Percentiles rank a stretch among this genome's conserved stretches.
phyloP scores from a whole-genome alignment of 2,329 filamentous ascomycete genomes.

The Dactylellina sp. region DNA sequence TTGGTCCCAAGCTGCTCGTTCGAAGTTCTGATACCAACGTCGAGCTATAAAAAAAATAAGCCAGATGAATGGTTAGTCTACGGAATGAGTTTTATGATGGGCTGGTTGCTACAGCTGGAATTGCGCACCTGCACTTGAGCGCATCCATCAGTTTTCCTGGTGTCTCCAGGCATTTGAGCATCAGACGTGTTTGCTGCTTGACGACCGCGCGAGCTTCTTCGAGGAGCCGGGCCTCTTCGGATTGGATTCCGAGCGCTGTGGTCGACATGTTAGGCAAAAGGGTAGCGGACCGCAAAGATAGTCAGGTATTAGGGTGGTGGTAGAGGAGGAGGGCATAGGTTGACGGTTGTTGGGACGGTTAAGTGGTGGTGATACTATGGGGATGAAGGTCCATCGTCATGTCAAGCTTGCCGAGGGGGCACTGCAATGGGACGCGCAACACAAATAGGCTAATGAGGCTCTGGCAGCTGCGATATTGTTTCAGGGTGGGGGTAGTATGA shows the following conservation, averaged over 20 bases:
- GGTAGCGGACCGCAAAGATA: constrained; percentile 1
- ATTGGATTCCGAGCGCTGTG: constrained; percentile 55
- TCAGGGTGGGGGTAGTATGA: constrained; percentile 9
- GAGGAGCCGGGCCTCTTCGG: constrained; percentile 78
- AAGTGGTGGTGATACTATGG: constrained; percentile 6
- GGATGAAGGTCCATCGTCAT: constrained; percentile 46
- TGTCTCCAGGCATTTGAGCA: constrained; percentile 97
- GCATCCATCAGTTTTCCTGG: constrained; percentile 99
- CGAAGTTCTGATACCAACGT: constrained; percentile 98
- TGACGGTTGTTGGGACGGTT: constrained; percentile 13
- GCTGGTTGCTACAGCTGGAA: background rate
- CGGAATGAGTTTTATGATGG: background rate
- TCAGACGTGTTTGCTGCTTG: constrained; percentile 93
- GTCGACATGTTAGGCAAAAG: constrained; percentile 31
- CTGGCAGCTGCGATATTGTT: constrained; percentile 30
- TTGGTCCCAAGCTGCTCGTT: constrained; percentile 95
- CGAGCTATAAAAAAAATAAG: constrained; percentile 72
- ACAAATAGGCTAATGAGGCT: constrained; percentile 38
- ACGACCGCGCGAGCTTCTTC: constrained; percentile 97
- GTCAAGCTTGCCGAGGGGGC: constrained; percentile 22
- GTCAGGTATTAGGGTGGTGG: background rate
- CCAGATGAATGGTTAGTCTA: constrained; percentile 8
- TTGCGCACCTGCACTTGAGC: constrained; percentile 94
- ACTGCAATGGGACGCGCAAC: constrained; percentile 38
- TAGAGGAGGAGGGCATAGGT: background rate